phyloP scores from a whole-genome alignment of 805 yeast genomes.

The Schizosaccharomyces octosporus region DNA sequence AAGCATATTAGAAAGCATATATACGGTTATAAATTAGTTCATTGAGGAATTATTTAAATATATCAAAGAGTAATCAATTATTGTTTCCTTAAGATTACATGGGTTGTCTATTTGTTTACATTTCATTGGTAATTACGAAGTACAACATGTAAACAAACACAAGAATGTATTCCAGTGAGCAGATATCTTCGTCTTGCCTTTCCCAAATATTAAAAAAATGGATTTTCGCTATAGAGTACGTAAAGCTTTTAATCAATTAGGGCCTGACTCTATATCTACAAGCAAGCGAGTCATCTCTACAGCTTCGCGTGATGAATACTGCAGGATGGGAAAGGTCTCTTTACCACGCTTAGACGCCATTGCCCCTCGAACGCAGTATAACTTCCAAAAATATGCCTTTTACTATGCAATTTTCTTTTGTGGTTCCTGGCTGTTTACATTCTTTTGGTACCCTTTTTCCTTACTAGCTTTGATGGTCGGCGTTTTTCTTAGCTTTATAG shows the following conservation, averaged over 20 bases:
- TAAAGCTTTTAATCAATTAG: neutral
- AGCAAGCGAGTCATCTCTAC: neutral
- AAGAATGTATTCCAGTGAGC: too few species aligned
- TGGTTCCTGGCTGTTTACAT: neutral
- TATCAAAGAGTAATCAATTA: too few species aligned
- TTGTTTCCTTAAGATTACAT: too few species aligned
- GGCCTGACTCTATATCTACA: neutral
- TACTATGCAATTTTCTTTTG: neutral
- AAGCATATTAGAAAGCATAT: too few species aligned
- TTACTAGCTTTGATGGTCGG: neutral
- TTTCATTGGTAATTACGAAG: too few species aligned
- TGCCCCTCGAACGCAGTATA: neutral
- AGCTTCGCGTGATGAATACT: neutral
- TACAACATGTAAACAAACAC: too few species aligned
- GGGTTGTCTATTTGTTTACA: too few species aligned
- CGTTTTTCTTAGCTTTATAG: neutral
- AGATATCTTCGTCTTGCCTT: too few species aligned
- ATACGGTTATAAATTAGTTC: too few species aligned
- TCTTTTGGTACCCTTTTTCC: neutral
- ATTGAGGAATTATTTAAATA: too few species aligned
- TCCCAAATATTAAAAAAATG: neutral
- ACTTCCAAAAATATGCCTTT: neutral
- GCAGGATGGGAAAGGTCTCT: neutral
- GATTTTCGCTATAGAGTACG: neutral
- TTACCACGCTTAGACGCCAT: neutral